phyloP scores from a whole-genome alignment of 805 yeast species.

The Teunomyces pallodes region DNA sequence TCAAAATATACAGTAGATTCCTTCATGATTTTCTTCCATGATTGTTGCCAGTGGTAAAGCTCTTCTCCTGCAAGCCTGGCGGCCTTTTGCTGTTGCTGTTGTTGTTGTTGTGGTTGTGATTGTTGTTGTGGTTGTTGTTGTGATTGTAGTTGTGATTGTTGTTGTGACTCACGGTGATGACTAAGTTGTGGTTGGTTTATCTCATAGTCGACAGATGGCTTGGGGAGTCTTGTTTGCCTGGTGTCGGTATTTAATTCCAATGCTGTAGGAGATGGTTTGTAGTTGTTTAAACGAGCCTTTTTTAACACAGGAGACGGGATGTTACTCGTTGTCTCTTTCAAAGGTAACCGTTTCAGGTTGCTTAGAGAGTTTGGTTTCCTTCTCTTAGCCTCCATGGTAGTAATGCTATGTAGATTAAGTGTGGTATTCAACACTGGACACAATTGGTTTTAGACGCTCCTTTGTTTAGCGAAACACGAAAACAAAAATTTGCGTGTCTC shows the following conservation, averaged over 20 bases:
- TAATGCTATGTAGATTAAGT: conserved; percentile 4
- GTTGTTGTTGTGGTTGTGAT: not conserved
- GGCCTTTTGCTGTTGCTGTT: conserved; percentile 1
- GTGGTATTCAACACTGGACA: not conserved
- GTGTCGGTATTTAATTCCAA: not conserved
- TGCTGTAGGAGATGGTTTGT: conserved; percentile 7
- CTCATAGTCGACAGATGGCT: not conserved
- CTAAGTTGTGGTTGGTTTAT: not conserved
- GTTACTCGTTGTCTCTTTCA: conserved; percentile 40
- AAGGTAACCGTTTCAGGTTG: conserved; percentile 26
- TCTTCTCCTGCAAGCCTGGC: conserved; percentile 43
- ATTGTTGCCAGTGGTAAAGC: conserved; percentile 58
- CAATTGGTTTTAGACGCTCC: not conserved
- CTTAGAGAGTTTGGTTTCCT: conserved; percentile 11
- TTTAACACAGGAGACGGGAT: conserved; percentile 37
- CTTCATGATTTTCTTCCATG: conserved; percentile 62
- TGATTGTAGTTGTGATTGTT: not conserved
- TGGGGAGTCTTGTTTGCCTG: not conserved
- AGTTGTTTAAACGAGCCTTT: conserved; percentile 18
- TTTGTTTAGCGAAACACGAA: conserved; percentile 4
- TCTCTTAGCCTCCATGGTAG: conserved; percentile 4
- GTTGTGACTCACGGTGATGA: not conserved
- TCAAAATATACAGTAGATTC: conserved; percentile 63
- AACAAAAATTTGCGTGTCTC: conserved; percentile 4
- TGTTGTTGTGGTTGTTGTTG: not conserved